Evolutionary conservation across 2,329 filamentous ascomycete species (phyloP).

Genomic region (Monosporascus sp.): DNA sequence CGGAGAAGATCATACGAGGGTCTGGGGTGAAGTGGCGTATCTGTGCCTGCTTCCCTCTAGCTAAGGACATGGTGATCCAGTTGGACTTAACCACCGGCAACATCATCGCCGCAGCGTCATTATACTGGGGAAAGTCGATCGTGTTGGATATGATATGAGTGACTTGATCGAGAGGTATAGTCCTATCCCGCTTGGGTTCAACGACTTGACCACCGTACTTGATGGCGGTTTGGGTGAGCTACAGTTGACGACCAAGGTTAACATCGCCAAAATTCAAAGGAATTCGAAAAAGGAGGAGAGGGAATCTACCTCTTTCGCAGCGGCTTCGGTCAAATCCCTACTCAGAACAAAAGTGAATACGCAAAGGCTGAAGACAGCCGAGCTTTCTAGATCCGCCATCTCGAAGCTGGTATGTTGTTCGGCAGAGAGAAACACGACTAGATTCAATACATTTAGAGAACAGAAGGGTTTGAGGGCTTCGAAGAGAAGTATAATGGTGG

Average conservation of each 20-base stretch:
- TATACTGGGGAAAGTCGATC: constrained; percentile 87
- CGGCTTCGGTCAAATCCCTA: constrained; percentile 15
- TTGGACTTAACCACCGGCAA: constrained; percentile 76
- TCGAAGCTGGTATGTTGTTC: background rate
- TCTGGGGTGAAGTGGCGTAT: constrained; percentile 86
- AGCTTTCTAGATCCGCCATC: constrained; percentile 21
- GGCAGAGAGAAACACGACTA: background rate
- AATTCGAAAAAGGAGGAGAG: background rate
- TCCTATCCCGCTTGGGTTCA: constrained; percentile 42
- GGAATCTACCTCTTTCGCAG: constrained; percentile 21
- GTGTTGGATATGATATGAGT: constrained; percentile 63
- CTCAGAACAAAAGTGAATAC: constrained; percentile 21
- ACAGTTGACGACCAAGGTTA: constrained; percentile 6
- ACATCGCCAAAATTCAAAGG: background rate
- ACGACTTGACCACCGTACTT: constrained; percentile 47
- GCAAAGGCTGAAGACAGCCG: constrained; percentile 22
- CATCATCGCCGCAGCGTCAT: constrained; percentile 66
- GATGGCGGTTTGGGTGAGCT: constrained; percentile 38
- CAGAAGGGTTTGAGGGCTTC: background rate
- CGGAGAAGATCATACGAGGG: constrained; percentile 81
- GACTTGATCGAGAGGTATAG: constrained; percentile 40
- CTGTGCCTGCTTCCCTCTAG: constrained; percentile 65
- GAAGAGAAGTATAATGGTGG: background rate
- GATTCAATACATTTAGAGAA: background rate
- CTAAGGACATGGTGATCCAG: constrained; percentile 72